Conservation (phyloP, 2,329 filamentous ascomycete genomes). For the Cladosporium colombiae region DNA sequence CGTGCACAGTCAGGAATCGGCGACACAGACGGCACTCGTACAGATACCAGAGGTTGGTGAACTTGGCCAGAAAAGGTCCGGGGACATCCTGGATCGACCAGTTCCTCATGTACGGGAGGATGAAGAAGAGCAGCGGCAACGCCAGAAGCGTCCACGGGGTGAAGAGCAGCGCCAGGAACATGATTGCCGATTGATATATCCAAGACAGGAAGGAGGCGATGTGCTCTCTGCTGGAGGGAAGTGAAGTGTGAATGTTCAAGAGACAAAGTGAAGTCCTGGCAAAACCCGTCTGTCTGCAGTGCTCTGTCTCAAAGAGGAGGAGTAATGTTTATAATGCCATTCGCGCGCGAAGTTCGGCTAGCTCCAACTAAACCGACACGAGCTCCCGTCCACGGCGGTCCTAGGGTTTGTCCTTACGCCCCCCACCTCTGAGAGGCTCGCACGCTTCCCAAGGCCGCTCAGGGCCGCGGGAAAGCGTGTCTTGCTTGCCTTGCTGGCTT, state of each 20-base stretch:
- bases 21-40: conserved; percentile 61
- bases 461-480: conserved; percentile 5
- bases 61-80: conserved; percentile 64
- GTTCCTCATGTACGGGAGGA: conserved; percentile 63
- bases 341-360: conserved; percentile 18
- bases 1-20: conserved; percentile 58
- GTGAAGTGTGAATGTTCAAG: background rate
- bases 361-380: background rate
- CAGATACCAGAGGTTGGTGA: conserved; percentile 81
- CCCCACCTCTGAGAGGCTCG: background rate
- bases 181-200: conserved; percentile 32
- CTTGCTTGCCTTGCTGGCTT: background rate
- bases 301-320: background rate
- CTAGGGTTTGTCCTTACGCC: background rate
- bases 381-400: background rate
- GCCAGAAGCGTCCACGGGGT: conserved; percentile 51
- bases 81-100: conserved; percentile 58
- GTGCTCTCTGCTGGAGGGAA: background rate
- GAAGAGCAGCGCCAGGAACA: conserved; percentile 45
- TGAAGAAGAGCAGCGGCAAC: conserved; percentile 55
- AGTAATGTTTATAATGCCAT: conserved; percentile 18
- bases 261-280: background rate
- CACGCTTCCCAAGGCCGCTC: background rate
- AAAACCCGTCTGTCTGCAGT: background rate
- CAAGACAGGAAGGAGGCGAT: background rate